A percentile compares a stretch with the other conserved stretches of the same genome.
Conservation (phyloP, 2,329 filamentous ascomycete species). For the Penicillium brevicompactum region DNA sequence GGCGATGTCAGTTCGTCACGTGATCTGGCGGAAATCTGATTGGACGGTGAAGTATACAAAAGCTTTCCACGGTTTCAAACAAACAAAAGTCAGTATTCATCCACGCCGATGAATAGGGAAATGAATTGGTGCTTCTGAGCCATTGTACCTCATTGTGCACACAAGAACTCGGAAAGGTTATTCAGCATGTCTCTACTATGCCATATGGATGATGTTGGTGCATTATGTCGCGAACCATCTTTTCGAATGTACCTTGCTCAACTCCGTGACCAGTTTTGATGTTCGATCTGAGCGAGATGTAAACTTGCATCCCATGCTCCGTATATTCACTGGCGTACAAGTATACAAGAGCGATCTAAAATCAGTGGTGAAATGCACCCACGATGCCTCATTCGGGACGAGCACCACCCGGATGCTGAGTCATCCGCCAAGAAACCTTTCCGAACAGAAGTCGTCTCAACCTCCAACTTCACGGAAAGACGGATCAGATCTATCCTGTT, state of each 20-base stretch:
- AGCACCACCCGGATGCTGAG: conserved; percentile 9
- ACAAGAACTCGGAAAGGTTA: too few species aligned
- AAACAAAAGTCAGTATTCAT: background rate
- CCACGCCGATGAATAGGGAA: background rate
- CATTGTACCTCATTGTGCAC: too few species aligned
- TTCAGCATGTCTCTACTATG: too few species aligned
- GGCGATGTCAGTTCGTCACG: conserved; percentile 14
- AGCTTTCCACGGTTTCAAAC: background rate
- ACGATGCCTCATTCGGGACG: background rate
- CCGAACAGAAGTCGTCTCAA: conserved; percentile 32
- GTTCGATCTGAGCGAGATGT: too few species aligned
- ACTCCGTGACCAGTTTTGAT: too few species aligned
- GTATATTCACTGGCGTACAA: too few species aligned
- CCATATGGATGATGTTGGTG: too few species aligned
- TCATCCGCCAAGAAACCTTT: conserved; percentile 28
- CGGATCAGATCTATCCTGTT: conserved; percentile 26
- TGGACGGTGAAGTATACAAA: conserved; percentile 6
- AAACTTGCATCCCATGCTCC: too few species aligned
- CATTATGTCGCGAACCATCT: too few species aligned
- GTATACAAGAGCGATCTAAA: background rate
- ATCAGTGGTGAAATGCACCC: background rate
- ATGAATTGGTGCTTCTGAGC: background rate
- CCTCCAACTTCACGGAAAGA: conserved; percentile 29
- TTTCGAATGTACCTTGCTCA: too few species aligned
- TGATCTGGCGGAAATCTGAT: background rate